These are phyloP conservation scores for Xylaria digitata DNA, from an alignment of 2,329 filamentous ascomycete species.

Conservation along the genomic window DNA sequence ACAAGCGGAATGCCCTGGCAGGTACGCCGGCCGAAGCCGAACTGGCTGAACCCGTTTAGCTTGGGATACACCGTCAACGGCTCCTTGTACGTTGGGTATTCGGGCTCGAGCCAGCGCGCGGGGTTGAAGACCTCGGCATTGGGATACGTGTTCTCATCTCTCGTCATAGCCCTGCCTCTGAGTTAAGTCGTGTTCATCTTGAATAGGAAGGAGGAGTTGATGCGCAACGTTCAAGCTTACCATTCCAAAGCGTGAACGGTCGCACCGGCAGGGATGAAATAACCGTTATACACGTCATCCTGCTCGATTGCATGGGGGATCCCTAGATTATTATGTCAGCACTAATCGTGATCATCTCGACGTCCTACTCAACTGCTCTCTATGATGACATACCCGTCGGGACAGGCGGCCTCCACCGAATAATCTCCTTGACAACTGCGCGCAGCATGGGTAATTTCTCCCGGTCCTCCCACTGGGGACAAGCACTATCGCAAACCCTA, in stretches of 20 bases:
- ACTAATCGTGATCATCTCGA: conserved; percentile 2
- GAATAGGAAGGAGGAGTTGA: no score
- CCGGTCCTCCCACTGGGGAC: conserved; percentile 61
- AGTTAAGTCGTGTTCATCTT: conserved; percentile 24
- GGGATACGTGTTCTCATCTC: conserved; percentile 55
- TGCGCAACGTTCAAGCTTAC: conserved; percentile 47
- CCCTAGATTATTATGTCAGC: conserved; percentile 43
- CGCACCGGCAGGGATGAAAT: conserved; percentile 63
- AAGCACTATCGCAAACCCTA: conserved; percentile 53
- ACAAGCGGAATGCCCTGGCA: conserved; percentile 58
- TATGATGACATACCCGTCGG: conserved; percentile 57
- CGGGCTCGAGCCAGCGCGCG: conserved; percentile 53
- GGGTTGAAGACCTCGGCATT: conserved; percentile 56
- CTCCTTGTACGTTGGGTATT: conserved; percentile 55
- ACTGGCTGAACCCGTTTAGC: conserved; percentile 57
- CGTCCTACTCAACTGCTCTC: background rate
- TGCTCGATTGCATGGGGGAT: conserved; percentile 64
- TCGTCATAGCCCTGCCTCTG: conserved; percentile 56
- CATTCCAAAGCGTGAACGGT: conserved; percentile 65
- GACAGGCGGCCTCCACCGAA: conserved; percentile 66
- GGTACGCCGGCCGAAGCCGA: conserved; percentile 66
- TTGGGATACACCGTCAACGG: conserved; percentile 55
- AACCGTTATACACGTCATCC: conserved; percentile 65
- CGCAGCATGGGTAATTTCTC: conserved; percentile 59
- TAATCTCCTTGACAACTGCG: conserved; percentile 63